Evolutionary conservation across 2,329 filamentous ascomycete species (phyloP), one percentile per base, ranked within the genome.

Genomic region (Hypoxylon sp.): DNA sequence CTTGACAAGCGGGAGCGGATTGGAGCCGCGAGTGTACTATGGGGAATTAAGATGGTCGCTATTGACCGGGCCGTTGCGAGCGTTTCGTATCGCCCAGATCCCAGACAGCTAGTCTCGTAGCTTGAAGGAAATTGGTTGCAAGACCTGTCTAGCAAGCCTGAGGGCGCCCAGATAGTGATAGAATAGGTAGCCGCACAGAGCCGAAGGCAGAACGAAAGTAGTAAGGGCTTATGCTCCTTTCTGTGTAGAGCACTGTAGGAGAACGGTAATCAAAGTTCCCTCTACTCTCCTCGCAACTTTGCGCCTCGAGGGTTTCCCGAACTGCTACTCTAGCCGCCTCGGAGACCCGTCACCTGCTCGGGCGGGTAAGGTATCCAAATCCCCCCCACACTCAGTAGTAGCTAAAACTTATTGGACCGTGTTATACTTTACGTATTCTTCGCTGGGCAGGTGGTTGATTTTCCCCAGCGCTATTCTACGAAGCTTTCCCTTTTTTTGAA

Each of bases 21-120:
- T 62, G 62, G 68, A 63, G 68, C 68, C 60, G 70, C 65, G 70
- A 68, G 52, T 68, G 70, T 66, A 70, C 52, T 68, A 71, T 66
- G 71, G 70, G 68, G 68, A 70, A 65, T 71, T 61, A 72, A 70
- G 66, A 70, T 59, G 65, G 71, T 70, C 71, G 55, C 70, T 73
- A 71, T 72, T 61, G 63, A 72, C 66, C 66, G 70, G 64, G 67
- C 70, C 67, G 70, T 67, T 51, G 70, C 66, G 68, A 73, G 48
- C 61, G 70, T 66, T 65, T 69, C 63, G 67, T 70, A 67, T 70
- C 60, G 57, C 54, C 52, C 35, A 61, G 61, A 26, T 60, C 47
- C 62, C 46, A 56, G 51, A 24, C 53, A 57, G 26, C 6, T 33
- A 63, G 54, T 50, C 39, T 64, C 48, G 64, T 54, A 68, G 63